Base-by-base conservation (phyloP, 805 yeast species). In the Tetrapisispora arboricola region DNA sequence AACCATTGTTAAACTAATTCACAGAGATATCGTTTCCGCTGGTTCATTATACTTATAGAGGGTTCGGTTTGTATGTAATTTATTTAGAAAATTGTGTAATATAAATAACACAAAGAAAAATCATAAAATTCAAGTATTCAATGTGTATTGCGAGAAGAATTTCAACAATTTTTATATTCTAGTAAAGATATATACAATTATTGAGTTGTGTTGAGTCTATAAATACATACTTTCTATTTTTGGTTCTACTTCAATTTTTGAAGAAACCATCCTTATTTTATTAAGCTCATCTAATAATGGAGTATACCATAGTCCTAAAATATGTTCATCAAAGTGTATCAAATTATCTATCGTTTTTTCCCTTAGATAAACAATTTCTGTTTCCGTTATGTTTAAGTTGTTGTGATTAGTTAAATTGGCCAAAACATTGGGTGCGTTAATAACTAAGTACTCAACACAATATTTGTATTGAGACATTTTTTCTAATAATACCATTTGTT, bases 21-120 rank as follows among this genome's bases (percentile, higher is more conserved):
- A 88, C 58, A 83, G 98, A 65, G 97, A 88, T 63, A 83, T 92
- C 49, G 97, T 92, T 40, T 82, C 95, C 49, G 97, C 97, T 19
- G 96, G 95, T 21, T 87, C 96, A 4, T 71, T 92, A 68, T 92
- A 92, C 63, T 59, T 78, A 46, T 61, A 52, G 41, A 32, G 12
- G 16, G 27, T 32, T 38, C 20, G 24, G 19, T 38, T 24, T 17
- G 13, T 20, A 22, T 36, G 20, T 36, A 36, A 22, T 31, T 6
- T 30, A 17, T 30, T 18, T 10, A 11, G 29, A 11, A 26, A 26
- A 26, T 11, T 26, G 12, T 7, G 29, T 12, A 27, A 27, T 27
- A 10, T 27, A 22, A 22, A 10, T 8, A 22, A 22, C 25, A 22
- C 25, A 8, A 8, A 8, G 7, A 22, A 22, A 22, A 8, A 22